A percentile compares a stretch with the other conserved stretches of the same genome.
phyloP scores from a whole-genome alignment of 768 basidiomycete species.

The Mycena galericulata region DNA sequence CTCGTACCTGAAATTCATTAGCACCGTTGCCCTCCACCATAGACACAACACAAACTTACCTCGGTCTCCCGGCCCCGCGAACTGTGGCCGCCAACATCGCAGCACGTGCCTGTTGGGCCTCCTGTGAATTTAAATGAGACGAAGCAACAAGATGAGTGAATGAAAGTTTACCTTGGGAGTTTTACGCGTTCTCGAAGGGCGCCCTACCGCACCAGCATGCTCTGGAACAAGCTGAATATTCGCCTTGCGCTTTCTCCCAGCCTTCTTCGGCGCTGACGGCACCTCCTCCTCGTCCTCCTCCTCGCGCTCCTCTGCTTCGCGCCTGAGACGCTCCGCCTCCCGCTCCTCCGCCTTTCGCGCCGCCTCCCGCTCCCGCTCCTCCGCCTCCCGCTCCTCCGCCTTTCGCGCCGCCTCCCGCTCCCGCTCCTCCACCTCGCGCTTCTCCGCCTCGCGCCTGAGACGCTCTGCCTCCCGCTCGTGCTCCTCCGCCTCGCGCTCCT shows the following conservation, averaged over 20 bases:
- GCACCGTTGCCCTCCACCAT: not conserved
- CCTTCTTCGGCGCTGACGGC: not conserved
- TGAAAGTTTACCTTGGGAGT: not conserved
- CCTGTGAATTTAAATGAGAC: slow-evolving; percentile 6
- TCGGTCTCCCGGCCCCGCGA: not conserved
- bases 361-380: too few relatives aligned
- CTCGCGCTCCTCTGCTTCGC: not conserved
- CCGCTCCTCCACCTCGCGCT: too few relatives aligned
- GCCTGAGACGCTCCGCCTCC: too few relatives aligned
- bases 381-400: too few relatives aligned
- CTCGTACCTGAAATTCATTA: not conserved
- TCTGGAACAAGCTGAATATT: not conserved
- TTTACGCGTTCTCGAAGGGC: not conserved
- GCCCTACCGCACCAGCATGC: not conserved
- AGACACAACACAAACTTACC: not conserved
- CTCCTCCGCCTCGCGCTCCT: too few relatives aligned
- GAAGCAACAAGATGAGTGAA: not conserved
- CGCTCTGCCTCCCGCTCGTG: too few relatives aligned
- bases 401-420: too few relatives aligned
- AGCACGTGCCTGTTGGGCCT: not conserved
- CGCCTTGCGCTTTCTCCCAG: slow-evolving; percentile 2
- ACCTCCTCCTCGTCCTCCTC: not conserved
- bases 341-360: too few relatives aligned
- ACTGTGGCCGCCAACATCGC: not conserved
- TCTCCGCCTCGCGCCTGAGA: too few relatives aligned